Conservation (phyloP, 768 basidiomycete genomes). For the Lactarius trivialis region DNA sequence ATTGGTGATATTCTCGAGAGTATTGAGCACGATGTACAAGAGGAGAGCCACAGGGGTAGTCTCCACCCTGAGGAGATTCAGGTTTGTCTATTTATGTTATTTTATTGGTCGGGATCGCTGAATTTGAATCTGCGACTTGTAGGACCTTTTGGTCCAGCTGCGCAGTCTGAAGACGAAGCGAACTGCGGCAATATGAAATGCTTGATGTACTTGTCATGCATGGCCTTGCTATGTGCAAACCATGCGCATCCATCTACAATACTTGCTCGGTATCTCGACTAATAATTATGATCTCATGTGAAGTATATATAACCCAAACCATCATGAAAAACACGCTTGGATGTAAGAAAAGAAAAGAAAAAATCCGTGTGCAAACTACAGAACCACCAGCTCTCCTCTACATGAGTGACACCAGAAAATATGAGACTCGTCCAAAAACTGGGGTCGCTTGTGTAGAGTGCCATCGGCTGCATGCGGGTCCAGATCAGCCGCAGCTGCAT, state of each 20-base stretch:
- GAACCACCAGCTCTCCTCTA: conserved; percentile 71
- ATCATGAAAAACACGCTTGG: not conserved
- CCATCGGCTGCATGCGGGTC: conserved; percentile 2
- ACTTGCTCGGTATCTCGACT: conserved; percentile 10
- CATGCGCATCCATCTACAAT: conserved; percentile 15
- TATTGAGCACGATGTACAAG: conserved; percentile 68
- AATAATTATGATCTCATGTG: conserved; percentile 7
- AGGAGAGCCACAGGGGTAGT: conserved; percentile 58
- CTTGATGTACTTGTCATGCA: conserved; percentile 19
- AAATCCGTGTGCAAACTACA: conserved; percentile 33
- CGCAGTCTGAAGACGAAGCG: conserved; percentile 51
- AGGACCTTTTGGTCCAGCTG: conserved; percentile 42
- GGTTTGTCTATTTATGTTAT: conserved; percentile 39
- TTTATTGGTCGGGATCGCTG: not conserved
- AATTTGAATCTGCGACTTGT: conserved; percentile 2
- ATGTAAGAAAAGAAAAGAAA: not conserved
- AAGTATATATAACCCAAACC: conserved; percentile 3
- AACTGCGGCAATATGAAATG: conserved; percentile 25
- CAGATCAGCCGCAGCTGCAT: conserved; percentile 28
- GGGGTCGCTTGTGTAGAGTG: conserved; percentile 39
- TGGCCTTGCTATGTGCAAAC: conserved; percentile 23
- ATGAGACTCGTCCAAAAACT: conserved; percentile 83
- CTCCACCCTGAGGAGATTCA: conserved; percentile 64
- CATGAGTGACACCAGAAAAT: conserved; percentile 88
- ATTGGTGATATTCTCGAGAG: conserved; percentile 74